Base-by-base conservation (phyloP, 2,329 filamentous ascomycete species). In the Myriangium duriaei region DNA sequence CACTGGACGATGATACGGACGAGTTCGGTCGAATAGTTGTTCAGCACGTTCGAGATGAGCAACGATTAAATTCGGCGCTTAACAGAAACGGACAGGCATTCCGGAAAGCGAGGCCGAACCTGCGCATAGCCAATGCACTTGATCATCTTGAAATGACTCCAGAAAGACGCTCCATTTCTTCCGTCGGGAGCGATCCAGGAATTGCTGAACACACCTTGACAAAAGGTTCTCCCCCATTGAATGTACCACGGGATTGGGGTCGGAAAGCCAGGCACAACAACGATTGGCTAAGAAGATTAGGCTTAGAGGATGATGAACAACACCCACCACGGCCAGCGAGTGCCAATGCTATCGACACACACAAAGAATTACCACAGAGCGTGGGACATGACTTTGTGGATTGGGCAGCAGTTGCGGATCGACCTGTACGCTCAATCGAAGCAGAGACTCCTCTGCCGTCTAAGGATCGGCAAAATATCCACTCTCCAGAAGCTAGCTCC, bases 171-270 rank as follows among this genome's bases (percentile, higher is more conserved):
- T 38, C 30, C 3, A 11, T 38, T 12, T 38, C 36, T 7, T 38
- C 36, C 7, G 36, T 26, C 11, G 36, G 15, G n/a, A 38, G 36
- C 17, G 36, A 38, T 32, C 36, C 36, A 31, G 36, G 36, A 13
- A 29, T 38, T 9, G 36, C 30, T 5, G 36, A 38, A 29, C 36
- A 38, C 11, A 32, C 36, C 11, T 26, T 14, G 15, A 32, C 36
- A 11, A 15, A 15, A 9, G 28, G 16, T 5, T 61, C 58, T 17
- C 63, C 63, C 15, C 59, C 63, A 3, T 45, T 67, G 26, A 61
- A 62, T 24, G 51, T 61, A 41, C 67, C 66, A 26, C 49, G 56
- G 29, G 52, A 59, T 44, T 69, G 67, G 66, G 66, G 64, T n/a
- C 51, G 62, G 39, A 67, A 63, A 48, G 59, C 53, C 16, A 58